Base-by-base conservation (phyloP, 1,284 basidiomycete genomes). In the Tilletia walkeri region DNA sequence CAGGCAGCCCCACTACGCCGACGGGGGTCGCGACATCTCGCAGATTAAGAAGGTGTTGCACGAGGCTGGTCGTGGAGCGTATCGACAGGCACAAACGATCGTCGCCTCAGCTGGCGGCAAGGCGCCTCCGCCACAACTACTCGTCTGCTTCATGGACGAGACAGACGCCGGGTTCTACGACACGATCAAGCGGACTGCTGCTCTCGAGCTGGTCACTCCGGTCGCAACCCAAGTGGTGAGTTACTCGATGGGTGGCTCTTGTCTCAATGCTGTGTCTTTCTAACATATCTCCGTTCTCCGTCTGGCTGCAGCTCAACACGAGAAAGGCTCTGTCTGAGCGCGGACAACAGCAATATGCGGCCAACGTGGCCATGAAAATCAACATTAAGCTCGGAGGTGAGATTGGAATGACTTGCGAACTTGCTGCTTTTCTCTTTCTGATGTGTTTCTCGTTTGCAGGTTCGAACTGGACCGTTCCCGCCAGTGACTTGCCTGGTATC, bases 341-440 rank as follows among this genome's bases (percentile, higher is more conserved):
- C 83, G 73, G 76, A 61, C 69, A 79, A 7, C 83, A 82, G n/a
- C 86, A 86, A 78, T 87, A 86, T 80, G 82, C 82, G 6, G 85
- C 82, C 54, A 86, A 86, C 72, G 81, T 80, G 68, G 68, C 77
- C 1, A 80, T 80, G 78, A 80, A 78, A 74, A 71, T 76, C 66
- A 71, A 86, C 75, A 80, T 82, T 69, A 87, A 87, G 84, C 84
- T 87, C 49, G 84, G 85, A n/a, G 86, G 86, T 61, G 74, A 38
- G 59, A 18, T 16, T 39, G 24, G 24, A 30, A 30, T 30, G 24
- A 30, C 24, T 30, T 30, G 24, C 24, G 24, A 30, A 30, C 24
- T 30, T 30, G 24, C 24, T 30, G 24, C 24, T 30, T 30, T 30
- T 30, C 24, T 63, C 9, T 10, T 24, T 12, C 34, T 14, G 34